Conservation (phyloP, 2,329 filamentous ascomycete genomes). For the Microdochium paspali region DNA sequence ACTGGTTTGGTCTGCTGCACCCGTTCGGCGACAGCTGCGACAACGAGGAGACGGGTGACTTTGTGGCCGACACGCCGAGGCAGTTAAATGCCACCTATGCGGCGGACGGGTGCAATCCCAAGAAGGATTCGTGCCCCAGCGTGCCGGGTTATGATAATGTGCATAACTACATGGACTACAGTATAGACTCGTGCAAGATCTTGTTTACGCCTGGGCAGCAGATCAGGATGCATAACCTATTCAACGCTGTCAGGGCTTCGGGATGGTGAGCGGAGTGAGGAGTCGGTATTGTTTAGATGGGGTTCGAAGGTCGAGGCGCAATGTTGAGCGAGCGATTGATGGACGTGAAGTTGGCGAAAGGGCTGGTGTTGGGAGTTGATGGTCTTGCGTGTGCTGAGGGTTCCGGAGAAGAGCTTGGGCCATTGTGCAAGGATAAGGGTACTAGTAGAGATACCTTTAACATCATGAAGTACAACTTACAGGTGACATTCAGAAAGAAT, state of each 20-base stretch:
- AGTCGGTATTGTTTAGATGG: too few relatives aligned
- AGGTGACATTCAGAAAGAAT: too few relatives aligned
- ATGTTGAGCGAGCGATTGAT: too few relatives aligned
- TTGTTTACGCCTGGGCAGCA: conserved; percentile 2
- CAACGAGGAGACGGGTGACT: conserved; percentile 15
- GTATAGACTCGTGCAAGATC: background rate
- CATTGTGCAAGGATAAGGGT: too few relatives aligned
- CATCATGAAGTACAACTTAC: too few relatives aligned
- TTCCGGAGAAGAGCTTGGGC: too few relatives aligned
- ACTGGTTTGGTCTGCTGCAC: conserved; percentile 26
- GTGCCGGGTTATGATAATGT: conserved; percentile 2
- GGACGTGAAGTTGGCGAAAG: too few relatives aligned
- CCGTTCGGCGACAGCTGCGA: conserved; percentile 15
- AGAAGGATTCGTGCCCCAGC: conserved; percentile 4
- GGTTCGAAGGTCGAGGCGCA: too few relatives aligned
- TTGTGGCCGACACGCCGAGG: conserved; percentile 23
- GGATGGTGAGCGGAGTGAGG: background rate
- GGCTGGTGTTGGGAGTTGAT: too few relatives aligned
- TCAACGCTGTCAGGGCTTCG: background rate
- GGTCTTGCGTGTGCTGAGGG: too few relatives aligned
- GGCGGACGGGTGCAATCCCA: conserved; percentile 13
- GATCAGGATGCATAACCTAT: conserved; percentile 2
- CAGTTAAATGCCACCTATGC: conserved; percentile 12
- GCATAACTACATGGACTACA: conserved; percentile 8
- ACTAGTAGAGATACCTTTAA: too few relatives aligned